Evolutionary conservation across 2,329 filamentous ascomycete genomes (phyloP), one percentile per base, ranked within the genome.

Genomic region (Alternaria longipes): DNA sequence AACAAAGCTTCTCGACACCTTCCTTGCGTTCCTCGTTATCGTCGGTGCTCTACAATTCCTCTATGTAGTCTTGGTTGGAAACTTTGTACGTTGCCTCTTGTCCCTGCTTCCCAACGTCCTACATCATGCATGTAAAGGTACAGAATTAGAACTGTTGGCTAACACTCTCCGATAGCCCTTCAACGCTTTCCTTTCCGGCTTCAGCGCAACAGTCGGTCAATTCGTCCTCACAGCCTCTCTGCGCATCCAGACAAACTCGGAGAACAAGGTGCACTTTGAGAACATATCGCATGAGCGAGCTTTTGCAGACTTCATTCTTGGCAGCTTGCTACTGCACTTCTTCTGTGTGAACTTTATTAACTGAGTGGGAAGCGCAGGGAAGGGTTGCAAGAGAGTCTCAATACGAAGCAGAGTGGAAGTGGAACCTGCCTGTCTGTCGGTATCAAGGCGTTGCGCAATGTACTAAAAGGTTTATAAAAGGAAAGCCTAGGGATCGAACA

Each of bases 261-360:
- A 90, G 76, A 94, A 96, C 83, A 91, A 91, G 83, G 81, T 81
- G 61, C 91, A 95, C 58, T 95, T 95, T 75, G 86, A 87, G 60
- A 85, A 84, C 51, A 88, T 94, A 64, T 94, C 91, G 57, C 90
- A 91, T 70, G 93, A 97, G 82, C 88, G 92, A 79, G 94, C 95
- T 40, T 99, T 99, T 80, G 94, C 95, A 76, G 95, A 99, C 82
- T 99, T 91, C 78, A 86, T 99, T 62, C 92, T 97, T 72, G 95
- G 94, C 78, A 97, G 94, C 80, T 80, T 99, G 79, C 92, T 98
- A 78, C 83, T 98, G 79, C 95, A 99, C 84, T 97, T 98, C 84
- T 99, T 99, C 86, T 97, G 94, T 82, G 89, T 98, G 79, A 99
- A 99, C 86, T 99, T 99, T 81, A 98, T 99, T 84, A 99, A 99